phyloP scores from a whole-genome alignment of 495 filamentous ascomycete genomes.

The Lasiosphaeria ovina region DNA sequence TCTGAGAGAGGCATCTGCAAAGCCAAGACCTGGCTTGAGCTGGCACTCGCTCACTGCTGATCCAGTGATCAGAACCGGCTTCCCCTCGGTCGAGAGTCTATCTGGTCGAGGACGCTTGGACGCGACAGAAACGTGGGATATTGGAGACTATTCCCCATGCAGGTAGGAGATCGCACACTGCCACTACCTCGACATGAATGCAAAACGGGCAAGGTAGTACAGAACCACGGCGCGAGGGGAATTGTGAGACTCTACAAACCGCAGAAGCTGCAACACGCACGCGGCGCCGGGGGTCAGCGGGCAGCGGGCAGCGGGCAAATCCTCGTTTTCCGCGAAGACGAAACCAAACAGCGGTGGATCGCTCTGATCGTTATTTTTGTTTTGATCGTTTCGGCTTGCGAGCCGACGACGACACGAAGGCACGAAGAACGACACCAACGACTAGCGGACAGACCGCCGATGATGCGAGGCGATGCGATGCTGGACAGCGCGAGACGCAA shows the following conservation, averaged over 20 bases:
- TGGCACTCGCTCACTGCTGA: neutral
- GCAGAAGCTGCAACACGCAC: conserved; percentile 10
- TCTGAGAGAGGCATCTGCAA: neutral
- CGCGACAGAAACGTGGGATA: conserved; percentile 3
- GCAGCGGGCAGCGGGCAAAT: neutral
- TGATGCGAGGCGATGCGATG: conserved; percentile 30
- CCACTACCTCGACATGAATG: conserved; percentile 8
- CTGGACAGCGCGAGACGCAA: conserved; percentile 25
- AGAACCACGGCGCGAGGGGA: conserved; percentile 13
- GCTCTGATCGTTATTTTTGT: conserved; percentile 2
- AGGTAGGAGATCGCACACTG: neutral
- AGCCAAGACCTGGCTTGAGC: neutral
- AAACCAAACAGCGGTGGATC: conserved; percentile 33
- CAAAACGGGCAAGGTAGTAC: conserved; percentile 21
- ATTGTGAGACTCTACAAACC: conserved; percentile 21
- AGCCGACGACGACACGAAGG: neutral
- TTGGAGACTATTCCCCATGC: neutral
- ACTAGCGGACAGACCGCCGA: conserved; percentile 1
- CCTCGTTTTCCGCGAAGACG: conserved; percentile 11
- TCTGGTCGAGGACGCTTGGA: conserved; percentile 1
- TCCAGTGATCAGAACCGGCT: neutral
- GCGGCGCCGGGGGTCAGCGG: neutral
- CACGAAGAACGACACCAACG: neutral
- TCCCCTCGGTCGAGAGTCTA: neutral
- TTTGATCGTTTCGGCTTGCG: conserved; percentile 2